Percentiles rank a stretch among this genome's conserved stretches.
These are phyloP conservation scores for Cryphonectria japonica DNA, from an alignment of 2,329 filamentous ascomycete species.

Conservation along the genomic window DNA sequence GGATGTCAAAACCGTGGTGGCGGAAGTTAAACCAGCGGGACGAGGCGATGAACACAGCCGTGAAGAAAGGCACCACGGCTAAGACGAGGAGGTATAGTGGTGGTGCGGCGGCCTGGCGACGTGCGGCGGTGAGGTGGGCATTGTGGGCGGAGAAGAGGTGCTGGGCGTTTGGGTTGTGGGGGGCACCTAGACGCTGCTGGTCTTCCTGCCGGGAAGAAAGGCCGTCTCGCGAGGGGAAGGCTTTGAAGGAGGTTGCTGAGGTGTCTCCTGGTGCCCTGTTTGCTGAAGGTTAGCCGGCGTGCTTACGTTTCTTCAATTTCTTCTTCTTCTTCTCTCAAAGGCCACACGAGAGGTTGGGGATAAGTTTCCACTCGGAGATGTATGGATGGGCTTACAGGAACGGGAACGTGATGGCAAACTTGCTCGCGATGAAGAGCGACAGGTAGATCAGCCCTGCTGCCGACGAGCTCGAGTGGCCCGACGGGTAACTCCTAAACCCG, in stretches of 20 bases:
- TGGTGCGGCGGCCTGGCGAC: constrained; percentile 78
- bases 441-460: constrained; percentile 84
- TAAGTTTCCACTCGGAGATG: not conserved
- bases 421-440: constrained; percentile 83
- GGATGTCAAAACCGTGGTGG: constrained; percentile 90
- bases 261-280: constrained; percentile 44
- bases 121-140: constrained; percentile 54
- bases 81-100: constrained; percentile 78
- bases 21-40: constrained; percentile 88
- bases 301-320: not conserved
- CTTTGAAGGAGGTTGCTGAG: constrained; percentile 59
- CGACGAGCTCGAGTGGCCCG: constrained; percentile 74
- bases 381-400: constrained; percentile 50
- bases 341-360: not conserved
- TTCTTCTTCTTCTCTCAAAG: not conserved
- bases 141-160: constrained; percentile 42
- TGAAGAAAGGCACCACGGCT: constrained; percentile 70
- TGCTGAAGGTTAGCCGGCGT: not conserved
- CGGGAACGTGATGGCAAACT: constrained; percentile 75
- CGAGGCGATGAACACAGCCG: constrained; percentile 79
- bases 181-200: constrained; percentile 35
- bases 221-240: constrained; percentile 71
- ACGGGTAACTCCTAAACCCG: constrained; percentile 84
- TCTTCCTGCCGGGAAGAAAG: constrained; percentile 32
- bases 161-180: constrained; percentile 36